Evolutionary conservation across 768 basidiomycete species (phyloP), one percentile per base, ranked within the genome.

Genomic region (Leccinum variicolor): DNA sequence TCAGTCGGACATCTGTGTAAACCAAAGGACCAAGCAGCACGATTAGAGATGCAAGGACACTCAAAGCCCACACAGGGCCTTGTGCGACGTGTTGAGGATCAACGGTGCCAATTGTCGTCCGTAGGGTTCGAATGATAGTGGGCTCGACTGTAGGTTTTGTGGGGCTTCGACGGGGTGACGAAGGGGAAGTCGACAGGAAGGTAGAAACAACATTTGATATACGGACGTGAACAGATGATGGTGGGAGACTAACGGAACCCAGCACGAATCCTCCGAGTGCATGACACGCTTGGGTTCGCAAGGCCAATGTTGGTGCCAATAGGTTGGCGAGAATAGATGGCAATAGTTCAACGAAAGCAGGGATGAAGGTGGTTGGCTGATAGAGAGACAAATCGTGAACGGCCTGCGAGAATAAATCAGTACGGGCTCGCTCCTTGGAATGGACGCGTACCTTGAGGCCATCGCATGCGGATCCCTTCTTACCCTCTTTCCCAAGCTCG

Each of bases 401-500:
- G 4, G 89, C 90, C 90, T 91, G 54, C 11, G 46, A 47, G n/a
- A 13, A 52, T 11, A n/a, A 53, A 49, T 65, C 31, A 62, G 69
- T 41, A 51, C 29, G 50, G 53, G 47, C 28, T 46, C 15, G 55
- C 46, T 26, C 26, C 43, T 55, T 50, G 60, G 54, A 60, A 25
- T 33, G 36, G 43, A 45, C 17, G 68, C 72, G 63, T 67, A 87
- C 91, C 81, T 86, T 90, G 48, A 92, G 77, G 21, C 88, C 89
- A 69, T 94, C 91, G 33, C 81, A 87, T 2, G 79, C 81, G 4
- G 91, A 84, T 0, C 92, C 92, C 65, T 91, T 92, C 76, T 93
- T 93, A 10, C 92, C 92, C 69, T 94, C 92, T 68, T 90, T 90
- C 6, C 92, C 92, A 14, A 93, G 81, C 60, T 92, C 87, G 7